phyloP scores from a whole-genome alignment of 202 grass and related monocot species.

The Schoenoplectus triqueter region DNA sequence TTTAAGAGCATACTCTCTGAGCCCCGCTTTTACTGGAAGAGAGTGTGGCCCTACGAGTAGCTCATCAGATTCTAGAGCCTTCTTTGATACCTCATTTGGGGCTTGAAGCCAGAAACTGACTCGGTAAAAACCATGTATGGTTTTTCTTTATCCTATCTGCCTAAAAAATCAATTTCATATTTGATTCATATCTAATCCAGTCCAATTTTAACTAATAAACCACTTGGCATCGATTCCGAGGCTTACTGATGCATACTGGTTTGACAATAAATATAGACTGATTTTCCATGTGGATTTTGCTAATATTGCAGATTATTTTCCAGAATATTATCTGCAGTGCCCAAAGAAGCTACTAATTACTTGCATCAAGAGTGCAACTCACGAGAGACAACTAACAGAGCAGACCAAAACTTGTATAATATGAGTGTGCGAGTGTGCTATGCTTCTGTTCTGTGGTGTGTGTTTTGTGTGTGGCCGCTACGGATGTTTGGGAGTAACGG shows the following conservation, averaged over 20 bases:
- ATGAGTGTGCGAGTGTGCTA: neutral
- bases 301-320: neutral
- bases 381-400: neutral
- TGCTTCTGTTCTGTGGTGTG: neutral
- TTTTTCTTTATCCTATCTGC: conserved; percentile 63
- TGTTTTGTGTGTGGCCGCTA: neutral
- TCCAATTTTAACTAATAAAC: conserved; percentile 12
- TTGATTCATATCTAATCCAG: conserved; percentile 15
- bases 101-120: conserved; percentile 61
- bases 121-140: conserved; percentile 68
- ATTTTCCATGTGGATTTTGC: neutral
- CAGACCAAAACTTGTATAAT: neutral
- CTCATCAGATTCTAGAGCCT: conserved; percentile 54
- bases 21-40: conserved; percentile 52
- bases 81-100: conserved; percentile 63
- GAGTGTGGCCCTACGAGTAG: conserved; percentile 51
- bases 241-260: neutral
- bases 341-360: conserved; percentile 3
- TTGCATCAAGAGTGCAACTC: neutral
- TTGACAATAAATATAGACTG: neutral
- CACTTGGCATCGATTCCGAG: neutral
- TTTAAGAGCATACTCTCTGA: conserved; percentile 64
- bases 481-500: neutral
- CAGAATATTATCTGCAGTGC: neutral
- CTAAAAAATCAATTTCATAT: conserved; percentile 42